Evolutionary conservation across 164 flowering plant genomes (phyloP).

Genomic region (Nymphaea thermarum): DNA sequence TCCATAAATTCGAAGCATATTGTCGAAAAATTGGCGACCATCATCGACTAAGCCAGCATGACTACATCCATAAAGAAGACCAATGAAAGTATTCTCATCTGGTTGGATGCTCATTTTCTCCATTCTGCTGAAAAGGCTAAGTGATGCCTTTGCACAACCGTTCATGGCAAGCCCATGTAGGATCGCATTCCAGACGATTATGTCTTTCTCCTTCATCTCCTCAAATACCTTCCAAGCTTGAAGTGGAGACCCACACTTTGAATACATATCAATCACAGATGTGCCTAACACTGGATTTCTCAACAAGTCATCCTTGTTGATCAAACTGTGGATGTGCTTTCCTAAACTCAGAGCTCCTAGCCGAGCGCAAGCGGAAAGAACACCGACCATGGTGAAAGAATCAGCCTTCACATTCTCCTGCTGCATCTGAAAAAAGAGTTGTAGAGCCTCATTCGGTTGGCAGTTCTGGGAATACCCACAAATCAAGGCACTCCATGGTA

Average conservation of each 20-base stretch:
- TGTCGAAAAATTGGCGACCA: conserved; percentile 13
- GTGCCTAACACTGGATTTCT: conserved; percentile 25
- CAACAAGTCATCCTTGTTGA: conserved; percentile 11
- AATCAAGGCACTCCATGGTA: conserved; percentile 22
- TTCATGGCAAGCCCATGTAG: conserved; percentile 21
- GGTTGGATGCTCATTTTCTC: conserved; percentile 19
- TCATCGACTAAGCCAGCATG: conserved; percentile 26
- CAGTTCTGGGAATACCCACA: conserved; percentile 22
- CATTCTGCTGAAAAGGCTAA: conserved; percentile 17
- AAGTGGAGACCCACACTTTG: conserved; percentile 40
- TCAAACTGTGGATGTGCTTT: conserved; percentile 10
- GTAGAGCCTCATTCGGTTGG: conserved; percentile 22
- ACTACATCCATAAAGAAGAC: conserved; percentile 18
- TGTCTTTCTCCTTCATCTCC: conserved; percentile 18
- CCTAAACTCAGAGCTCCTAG: conserved; percentile 22
- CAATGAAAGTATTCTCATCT: conserved; percentile 23
- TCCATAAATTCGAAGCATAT: conserved; percentile 12
- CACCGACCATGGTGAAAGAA: conserved; percentile 24
- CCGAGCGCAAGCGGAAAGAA: conserved; percentile 23
- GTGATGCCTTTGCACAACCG: conserved; percentile 13
- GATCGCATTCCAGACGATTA: conserved; percentile 24
- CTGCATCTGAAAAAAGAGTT: conserved; percentile 18
- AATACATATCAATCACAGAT: conserved; percentile 58
- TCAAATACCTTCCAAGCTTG: conserved; percentile 17
- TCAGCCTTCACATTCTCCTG: conserved; percentile 17